phyloP scores from a whole-genome alignment of 441 rosid genomes.

The Brassica balearica region DNA sequence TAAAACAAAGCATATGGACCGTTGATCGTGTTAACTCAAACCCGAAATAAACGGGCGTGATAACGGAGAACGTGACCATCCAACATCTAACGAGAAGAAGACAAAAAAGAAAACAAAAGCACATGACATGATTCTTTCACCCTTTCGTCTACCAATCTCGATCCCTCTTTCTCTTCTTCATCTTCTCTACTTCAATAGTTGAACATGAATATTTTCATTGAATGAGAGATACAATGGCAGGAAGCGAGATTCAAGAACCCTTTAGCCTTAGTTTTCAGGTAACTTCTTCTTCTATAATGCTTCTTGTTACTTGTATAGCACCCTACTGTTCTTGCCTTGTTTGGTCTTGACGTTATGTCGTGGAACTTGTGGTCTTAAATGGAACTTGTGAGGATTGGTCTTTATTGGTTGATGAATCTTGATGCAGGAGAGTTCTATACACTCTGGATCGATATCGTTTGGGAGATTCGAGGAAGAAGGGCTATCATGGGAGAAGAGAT shows the following conservation, averaged over 20 bases:
- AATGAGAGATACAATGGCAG: conserved; percentile 53
- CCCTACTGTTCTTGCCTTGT: neutral
- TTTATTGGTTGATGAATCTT: neutral
- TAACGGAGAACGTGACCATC: conserved; percentile 44
- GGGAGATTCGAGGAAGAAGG: conserved; percentile 86
- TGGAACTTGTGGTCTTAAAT: neutral
- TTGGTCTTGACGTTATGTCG: neutral
- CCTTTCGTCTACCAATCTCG: conserved; percentile 38
- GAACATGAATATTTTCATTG: neutral
- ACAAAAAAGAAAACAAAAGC: conserved; percentile 27
- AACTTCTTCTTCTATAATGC: conserved; percentile 11
- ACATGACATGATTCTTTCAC: conserved; percentile 44
- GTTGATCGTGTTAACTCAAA: conserved; percentile 29
- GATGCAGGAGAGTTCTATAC: conserved; percentile 65
- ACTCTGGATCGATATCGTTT: conserved; percentile 86
- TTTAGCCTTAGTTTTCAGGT: conserved; percentile 44
- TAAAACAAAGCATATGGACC: conserved; percentile 27
- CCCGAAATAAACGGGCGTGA: conserved; percentile 33
- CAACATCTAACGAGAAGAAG: conserved; percentile 22
- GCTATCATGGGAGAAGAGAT: conserved; percentile 81
- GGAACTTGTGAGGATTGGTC: neutral
- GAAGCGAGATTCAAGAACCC: conserved; percentile 65
- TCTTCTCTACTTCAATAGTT: conserved; percentile 17
- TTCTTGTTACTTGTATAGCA: conserved; percentile 5
- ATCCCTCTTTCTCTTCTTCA: conserved; percentile 11